phyloP scores from a whole-genome alignment of 495 filamentous ascomycete species.

The Penicillium canariense region DNA sequence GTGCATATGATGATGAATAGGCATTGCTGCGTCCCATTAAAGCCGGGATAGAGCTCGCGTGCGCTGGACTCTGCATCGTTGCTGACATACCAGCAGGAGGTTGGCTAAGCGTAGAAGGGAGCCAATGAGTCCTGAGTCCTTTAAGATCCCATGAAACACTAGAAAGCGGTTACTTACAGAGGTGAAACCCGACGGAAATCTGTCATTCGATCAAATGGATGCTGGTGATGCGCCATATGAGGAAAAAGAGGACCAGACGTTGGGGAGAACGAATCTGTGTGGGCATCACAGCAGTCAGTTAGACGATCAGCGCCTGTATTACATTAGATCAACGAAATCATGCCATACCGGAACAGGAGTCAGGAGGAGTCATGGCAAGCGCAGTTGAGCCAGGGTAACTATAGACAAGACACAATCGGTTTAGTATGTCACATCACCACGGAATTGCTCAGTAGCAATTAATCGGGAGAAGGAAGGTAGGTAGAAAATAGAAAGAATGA shows the following conservation, averaged over 20 bases:
- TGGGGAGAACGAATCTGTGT: constrained; percentile 41
- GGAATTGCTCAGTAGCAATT: constrained; percentile 8
- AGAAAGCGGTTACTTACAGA: constrained; percentile 35
- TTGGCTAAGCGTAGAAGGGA: constrained; percentile 27
- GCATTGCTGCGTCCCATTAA: constrained; percentile 37
- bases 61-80: constrained; percentile 30
- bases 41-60: constrained; percentile 27
- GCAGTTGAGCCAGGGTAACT: constrained; percentile 42
- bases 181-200: constrained; percentile 43
- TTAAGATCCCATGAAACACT: not conserved
- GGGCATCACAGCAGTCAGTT: constrained; percentile 2
- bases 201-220: constrained; percentile 42
- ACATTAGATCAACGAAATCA: constrained; percentile 8
- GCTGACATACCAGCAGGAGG: constrained; percentile 38
- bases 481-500: constrained; percentile 8
- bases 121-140: constrained; percentile 23
- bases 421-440: constrained; percentile 26
- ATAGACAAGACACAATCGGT: constrained; percentile 16
- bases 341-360: constrained; percentile 46
- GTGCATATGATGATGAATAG: constrained; percentile 36
- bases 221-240: constrained; percentile 30
- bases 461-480: not conserved
- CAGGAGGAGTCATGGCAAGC: constrained; percentile 47
- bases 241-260: constrained; percentile 39
- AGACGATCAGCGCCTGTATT: not conserved